Conservation (phyloP, 2,329 filamentous ascomycete genomes). For the Blastomyces parvus region DNA sequence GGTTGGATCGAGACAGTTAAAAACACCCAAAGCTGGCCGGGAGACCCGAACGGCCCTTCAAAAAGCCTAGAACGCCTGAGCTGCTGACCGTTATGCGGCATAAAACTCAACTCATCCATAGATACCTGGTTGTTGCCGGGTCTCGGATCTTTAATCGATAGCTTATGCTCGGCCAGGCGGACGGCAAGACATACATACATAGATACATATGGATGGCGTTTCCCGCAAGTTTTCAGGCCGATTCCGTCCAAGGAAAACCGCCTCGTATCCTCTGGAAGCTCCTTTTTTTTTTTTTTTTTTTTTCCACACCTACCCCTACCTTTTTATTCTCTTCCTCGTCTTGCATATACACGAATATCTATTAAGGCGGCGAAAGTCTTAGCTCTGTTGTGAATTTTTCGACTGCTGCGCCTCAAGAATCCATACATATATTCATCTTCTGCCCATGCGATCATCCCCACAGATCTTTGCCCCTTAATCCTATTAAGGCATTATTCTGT, state of each 20-base stretch:
- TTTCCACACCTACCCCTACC: background rate
- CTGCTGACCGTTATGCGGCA: background rate
- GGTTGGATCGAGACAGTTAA: background rate
- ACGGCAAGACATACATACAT: background rate
- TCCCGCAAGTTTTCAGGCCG: background rate
- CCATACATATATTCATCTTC: background rate
- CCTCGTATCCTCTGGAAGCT: background rate
- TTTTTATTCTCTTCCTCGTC: background rate
- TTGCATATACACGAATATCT: background rate
- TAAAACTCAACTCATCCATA: background rate
- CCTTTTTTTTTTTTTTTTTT: background rate
- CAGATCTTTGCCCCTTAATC: too few relatives aligned
- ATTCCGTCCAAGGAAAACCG: background rate
- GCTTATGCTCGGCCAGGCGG: background rate
- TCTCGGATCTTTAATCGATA: background rate
- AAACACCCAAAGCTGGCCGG: background rate
- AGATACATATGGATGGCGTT: background rate
- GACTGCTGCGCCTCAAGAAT: slow-evolving; percentile 2
- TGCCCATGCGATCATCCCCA: background rate
- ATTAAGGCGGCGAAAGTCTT: background rate
- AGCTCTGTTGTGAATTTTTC: background rate
- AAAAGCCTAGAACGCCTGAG: slow-evolving; percentile 3
- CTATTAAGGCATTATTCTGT: background rate
- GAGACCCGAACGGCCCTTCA: background rate
- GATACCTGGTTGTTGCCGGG: background rate